Evolutionary conservation across 352 stramenopile species (phyloP), one percentile per base, ranked within the genome.

Genomic region (Elongisporangium prolatum): DNA sequence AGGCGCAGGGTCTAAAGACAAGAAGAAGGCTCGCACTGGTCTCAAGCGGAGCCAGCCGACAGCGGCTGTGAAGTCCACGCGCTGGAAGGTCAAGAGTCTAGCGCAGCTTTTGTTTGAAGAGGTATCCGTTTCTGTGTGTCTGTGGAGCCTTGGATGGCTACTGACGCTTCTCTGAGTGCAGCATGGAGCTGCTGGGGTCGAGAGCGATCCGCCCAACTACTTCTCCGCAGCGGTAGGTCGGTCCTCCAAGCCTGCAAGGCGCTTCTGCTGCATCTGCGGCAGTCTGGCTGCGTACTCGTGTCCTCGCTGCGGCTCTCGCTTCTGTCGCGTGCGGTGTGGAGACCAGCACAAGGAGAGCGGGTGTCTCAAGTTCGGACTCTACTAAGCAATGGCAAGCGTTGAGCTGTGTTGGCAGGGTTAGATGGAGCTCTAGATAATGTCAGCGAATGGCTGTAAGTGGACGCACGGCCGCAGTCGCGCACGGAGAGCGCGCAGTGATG

Each of bases 311-410:
- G 85, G 85, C 57, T 89, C 82, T 34, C 69, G 80, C 28, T 96
- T 84, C 65, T 97, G 89, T 57, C 79, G 84, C 66, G 69, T 90
- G 51, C 72, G 78, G 50, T 97, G 89, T 71, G 82, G 75, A 28
- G 85, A 96, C 53, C 81, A 93, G 34, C 88, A 96, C 62, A 93
- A 95, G 63, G 87, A 97, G 62, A 96, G 81, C 52, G 77, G 89
- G 21, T 97, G 89, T 58, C 75, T 97, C 53, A 96, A 96, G 69
- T 97, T 97, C 53, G 82, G 83, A 0, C 57, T 91, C 20, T 91
- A 62, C 74, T 50, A 56, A 34, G 24, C 4, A 7, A 34, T 34
- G 24, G 7, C 24, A 34, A 34, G 24, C 24, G 24, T 34, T 34
- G 24, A 34, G 24, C 24, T 34, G 4, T 34, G 24, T 34, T 34